Conservation (phyloP, 2,329 filamentous ascomycete genomes). For the Xylariaceae sp. region DNA sequence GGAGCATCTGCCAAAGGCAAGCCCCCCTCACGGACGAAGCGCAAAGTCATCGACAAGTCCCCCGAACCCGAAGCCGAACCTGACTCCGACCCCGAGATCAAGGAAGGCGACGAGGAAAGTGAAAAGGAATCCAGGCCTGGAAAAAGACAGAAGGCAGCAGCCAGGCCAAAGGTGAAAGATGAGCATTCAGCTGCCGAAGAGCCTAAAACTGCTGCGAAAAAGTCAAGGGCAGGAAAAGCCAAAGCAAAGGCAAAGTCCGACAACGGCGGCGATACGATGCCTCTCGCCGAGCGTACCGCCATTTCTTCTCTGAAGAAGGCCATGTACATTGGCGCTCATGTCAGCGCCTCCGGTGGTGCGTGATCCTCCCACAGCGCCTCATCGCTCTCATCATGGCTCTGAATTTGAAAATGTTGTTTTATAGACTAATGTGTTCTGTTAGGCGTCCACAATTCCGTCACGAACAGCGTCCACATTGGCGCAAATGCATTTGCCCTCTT, state of each 20-base stretch:
- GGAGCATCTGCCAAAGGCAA: slow-evolving; percentile 9
- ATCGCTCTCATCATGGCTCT: not conserved
- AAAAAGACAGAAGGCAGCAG: slow-evolving; percentile 41
- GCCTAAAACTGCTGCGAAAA: slow-evolving; percentile 33
- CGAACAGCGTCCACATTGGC: slow-evolving; percentile 73
- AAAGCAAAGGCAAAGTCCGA: slow-evolving; percentile 34
- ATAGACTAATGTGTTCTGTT: not conserved
- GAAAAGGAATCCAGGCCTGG: slow-evolving; percentile 5
- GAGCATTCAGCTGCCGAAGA: slow-evolving; percentile 15
- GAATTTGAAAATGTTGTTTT: slow-evolving; percentile 3
- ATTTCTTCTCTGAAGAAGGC: slow-evolving; percentile 56
- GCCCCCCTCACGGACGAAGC: slow-evolving; percentile 11
- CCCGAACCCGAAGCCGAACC: slow-evolving; percentile 11
- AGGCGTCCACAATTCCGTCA: slow-evolving; percentile 85
- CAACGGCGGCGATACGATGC: slow-evolving; percentile 46
- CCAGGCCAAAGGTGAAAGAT: slow-evolving; percentile 13
- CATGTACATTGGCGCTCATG: slow-evolving; percentile 88
- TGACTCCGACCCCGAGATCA: too few species aligned
- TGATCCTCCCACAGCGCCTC: slow-evolving; percentile 1
- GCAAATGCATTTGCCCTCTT: slow-evolving; percentile 94
- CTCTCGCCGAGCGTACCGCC: slow-evolving; percentile 63
- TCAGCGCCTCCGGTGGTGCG: slow-evolving; percentile 79
- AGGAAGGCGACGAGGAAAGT: slow-evolving; percentile 7
- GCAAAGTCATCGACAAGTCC: slow-evolving; percentile 18
- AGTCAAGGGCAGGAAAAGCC: slow-evolving; percentile 35